phyloP scores from a whole-genome alignment of 1,139 yeast species.

The Pichia inconspicua region DNA sequence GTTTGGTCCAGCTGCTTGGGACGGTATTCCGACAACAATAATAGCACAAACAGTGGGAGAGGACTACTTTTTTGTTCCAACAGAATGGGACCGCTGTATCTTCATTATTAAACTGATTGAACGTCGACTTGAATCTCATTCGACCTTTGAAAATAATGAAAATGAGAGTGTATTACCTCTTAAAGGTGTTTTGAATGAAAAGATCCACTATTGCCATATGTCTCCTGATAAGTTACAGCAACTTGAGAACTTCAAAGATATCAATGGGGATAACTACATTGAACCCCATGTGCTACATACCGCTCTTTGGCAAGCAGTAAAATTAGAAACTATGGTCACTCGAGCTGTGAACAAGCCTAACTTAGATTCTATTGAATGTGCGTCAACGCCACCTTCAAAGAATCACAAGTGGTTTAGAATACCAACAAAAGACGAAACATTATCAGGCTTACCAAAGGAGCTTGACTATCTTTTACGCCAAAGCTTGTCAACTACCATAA shows the following conservation, averaged over 20 bases:
- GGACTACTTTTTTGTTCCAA: constrained; percentile 44
- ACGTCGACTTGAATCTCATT: constrained; percentile 20
- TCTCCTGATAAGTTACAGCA: constrained; percentile 37
- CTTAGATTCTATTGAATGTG: constrained; percentile 23
- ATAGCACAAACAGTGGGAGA: constrained; percentile 38
- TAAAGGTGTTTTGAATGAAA: constrained; percentile 31
- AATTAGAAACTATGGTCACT: constrained; percentile 32
- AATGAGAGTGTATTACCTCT: constrained; percentile 20
- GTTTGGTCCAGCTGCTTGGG: constrained; percentile 37
- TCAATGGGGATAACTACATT: constrained; percentile 31
- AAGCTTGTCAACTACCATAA: constrained; percentile 7
- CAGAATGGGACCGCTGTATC: constrained; percentile 45
- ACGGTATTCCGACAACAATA: constrained; percentile 35
- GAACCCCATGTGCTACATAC: constrained; percentile 33
- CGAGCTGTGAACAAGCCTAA: constrained; percentile 19
- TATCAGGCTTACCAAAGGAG: constrained; percentile 30
- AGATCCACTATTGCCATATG: constrained; percentile 40
- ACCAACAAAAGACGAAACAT: constrained; percentile 35
- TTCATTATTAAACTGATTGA: constrained; percentile 36
- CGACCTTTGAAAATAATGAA: constrained; percentile 8
- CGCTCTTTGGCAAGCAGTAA: constrained; percentile 41
- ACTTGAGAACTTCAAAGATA: constrained; percentile 33
- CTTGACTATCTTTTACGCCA: constrained; percentile 14
- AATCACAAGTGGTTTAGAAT: constrained; percentile 29
- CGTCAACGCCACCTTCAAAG: constrained; percentile 22